phyloP scores from a whole-genome alignment of 2,329 filamentous ascomycete genomes.

The Fonsecaea monophora region DNA sequence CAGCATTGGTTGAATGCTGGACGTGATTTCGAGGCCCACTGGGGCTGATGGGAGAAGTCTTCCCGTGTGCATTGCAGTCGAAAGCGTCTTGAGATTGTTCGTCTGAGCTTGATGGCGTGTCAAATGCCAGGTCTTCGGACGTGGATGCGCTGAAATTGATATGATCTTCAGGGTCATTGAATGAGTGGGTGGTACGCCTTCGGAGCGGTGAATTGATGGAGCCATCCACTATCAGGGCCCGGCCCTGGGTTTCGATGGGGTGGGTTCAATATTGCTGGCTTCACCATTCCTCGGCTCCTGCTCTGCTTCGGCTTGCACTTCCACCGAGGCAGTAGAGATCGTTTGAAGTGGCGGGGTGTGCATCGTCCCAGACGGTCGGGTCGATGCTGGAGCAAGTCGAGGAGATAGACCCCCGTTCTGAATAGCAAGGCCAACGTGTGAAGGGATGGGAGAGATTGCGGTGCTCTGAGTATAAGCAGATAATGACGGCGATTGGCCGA shows the following conservation, averaged over 20 bases:
- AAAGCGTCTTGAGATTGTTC: slow-evolving; percentile 41
- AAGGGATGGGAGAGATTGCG: slow-evolving; percentile 48
- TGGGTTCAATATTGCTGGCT: not conserved
- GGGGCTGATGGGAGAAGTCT: slow-evolving; percentile 25
- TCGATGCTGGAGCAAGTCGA: slow-evolving; percentile 37
- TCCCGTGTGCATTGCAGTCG: slow-evolving; percentile 18
- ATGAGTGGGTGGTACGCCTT: slow-evolving; percentile 45
- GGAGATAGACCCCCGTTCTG: slow-evolving; percentile 49
- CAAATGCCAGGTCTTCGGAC: slow-evolving; percentile 46
- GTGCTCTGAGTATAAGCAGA: slow-evolving; percentile 50
- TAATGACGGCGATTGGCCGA: slow-evolving; percentile 53
- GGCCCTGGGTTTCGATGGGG: slow-evolving; percentile 41
- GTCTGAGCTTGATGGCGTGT: slow-evolving; percentile 42
- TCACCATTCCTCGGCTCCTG: slow-evolving; percentile 14
- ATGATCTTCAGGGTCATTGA: slow-evolving; percentile 45
- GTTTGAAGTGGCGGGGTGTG: slow-evolving; percentile 25
- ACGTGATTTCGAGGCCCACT: slow-evolving; percentile 4
- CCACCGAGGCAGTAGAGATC: not conserved
- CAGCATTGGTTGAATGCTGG: slow-evolving; percentile 5
- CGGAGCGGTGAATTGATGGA: slow-evolving; percentile 43
- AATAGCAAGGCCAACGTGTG: slow-evolving; percentile 49
- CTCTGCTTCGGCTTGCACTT: slow-evolving; percentile 11
- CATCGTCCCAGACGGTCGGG: slow-evolving; percentile 18
- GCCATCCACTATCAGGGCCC: slow-evolving; percentile 58
- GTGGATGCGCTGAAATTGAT: slow-evolving; percentile 51